Percentiles rank a stretch among this genome's conserved stretches.
phyloP scores from a whole-genome alignment of 768 basidiomycete species.

The Leccinum incarnatum region DNA sequence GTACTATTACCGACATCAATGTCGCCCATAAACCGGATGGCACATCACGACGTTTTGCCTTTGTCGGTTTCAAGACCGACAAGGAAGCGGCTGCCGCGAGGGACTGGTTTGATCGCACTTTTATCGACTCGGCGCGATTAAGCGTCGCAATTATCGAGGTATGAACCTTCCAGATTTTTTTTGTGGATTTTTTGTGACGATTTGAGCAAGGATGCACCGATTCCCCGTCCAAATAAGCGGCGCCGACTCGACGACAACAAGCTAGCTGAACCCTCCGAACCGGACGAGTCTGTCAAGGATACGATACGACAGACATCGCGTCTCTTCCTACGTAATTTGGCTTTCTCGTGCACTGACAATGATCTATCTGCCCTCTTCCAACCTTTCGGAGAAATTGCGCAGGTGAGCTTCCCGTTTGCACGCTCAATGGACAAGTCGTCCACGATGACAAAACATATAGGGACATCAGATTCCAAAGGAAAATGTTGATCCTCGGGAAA shows the following conservation, averaged over 20 bases:
- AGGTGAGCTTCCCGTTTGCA: constrained; percentile 50
- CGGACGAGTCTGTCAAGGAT: constrained; percentile 35
- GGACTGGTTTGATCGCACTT: constrained; percentile 84
- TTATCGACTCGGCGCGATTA: constrained; percentile 76
- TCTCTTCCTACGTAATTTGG: constrained; percentile 92
- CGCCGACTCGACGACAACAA: constrained; percentile 40
- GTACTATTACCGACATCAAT: constrained; percentile 82
- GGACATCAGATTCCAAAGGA: constrained; percentile 48
- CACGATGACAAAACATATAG: constrained; percentile 44
- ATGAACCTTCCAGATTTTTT: not conserved
- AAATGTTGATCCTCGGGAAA: constrained; percentile 38
- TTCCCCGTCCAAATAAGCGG: constrained; percentile 68
- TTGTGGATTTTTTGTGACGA: constrained; percentile 6
- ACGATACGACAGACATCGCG: constrained; percentile 74
- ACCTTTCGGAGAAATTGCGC: constrained; percentile 67
- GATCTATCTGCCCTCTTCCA: constrained; percentile 67
- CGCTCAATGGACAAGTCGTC: constrained; percentile 5
- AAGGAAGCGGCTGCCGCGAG: constrained; percentile 71
- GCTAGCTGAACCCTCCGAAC: constrained; percentile 3
- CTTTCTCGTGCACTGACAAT: constrained; percentile 74
- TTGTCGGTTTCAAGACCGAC: constrained; percentile 84
- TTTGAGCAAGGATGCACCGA: constrained; percentile 56
- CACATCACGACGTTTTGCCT: constrained; percentile 83
- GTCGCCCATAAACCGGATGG: constrained; percentile 76
- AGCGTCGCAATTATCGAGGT: constrained; percentile 78